Base-by-base conservation (phyloP, 2,329 filamentous ascomycete species). In the Sodiomyces alkalinus region DNA sequence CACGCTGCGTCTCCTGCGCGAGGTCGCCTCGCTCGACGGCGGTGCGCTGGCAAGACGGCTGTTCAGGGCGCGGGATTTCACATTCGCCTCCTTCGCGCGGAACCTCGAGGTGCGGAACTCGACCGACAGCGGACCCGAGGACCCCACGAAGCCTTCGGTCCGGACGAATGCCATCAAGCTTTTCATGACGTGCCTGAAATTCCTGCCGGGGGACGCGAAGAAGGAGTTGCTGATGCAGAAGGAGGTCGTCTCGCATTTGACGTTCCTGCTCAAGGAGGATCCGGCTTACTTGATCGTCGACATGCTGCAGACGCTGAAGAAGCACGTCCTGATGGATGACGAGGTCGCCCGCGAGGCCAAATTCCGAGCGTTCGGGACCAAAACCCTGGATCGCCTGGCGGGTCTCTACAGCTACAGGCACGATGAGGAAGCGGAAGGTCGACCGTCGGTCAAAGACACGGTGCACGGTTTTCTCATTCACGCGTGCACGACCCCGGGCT, bases 1-100 rank as follows among this genome's bases (percentile, higher is more conserved):
- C 1, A 86, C 80, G 15, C 57, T 98, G 33, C 74, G 87, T 32
- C 58, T 98, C 28, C 64, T 98, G 34, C 80, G 77, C 28, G 87
- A 98, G 53, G 66, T 86, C n/a, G 71, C 82, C 11, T 74, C 65
- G 30, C 79, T 93, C 38, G 86, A 96, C 51, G 85, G 85, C 11
- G 92, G 90, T 10, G 69, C 73, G 22, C 64, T 85, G 31, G 82
- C 86, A 17, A 75, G 72, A 39, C 65, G 75, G 25, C 64, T 94
- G 19, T 92, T 92, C 48, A 67, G 78, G 29, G 74, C 75, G 18
- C 70, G 83, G 40, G 74, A 82, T 41, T 75, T 73, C 33, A 90
- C 82, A 0, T 77, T 92, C 33, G 78, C 83, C 42, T 75, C 76
- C 6, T 58, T 98, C 3, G 77, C 80, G 5, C 67, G 81, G 29